A percentile compares a stretch with the other conserved stretches of the same genome.
Conservation (phyloP, 2,329 filamentous ascomycete species). For the Lizonia empirigonia region DNA sequence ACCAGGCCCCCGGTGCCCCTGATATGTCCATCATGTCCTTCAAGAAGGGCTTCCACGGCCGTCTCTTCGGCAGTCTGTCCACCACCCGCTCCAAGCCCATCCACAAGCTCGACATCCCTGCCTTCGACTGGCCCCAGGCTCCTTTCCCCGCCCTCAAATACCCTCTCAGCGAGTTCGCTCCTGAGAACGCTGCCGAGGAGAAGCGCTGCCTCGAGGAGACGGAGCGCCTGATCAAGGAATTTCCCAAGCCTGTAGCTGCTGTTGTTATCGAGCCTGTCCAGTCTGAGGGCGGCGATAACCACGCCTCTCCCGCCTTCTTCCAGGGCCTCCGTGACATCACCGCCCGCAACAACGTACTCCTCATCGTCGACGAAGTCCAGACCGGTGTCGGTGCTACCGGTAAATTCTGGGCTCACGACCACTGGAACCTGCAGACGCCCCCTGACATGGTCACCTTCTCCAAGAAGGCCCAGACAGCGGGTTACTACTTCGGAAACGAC, state of each 20-base stretch:
- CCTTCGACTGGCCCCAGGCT: slow-evolving; percentile 93
- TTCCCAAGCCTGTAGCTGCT: slow-evolving; percentile 78
- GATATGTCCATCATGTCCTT: slow-evolving; percentile 86
- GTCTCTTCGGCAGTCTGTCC: slow-evolving; percentile 83
- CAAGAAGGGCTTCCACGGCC: slow-evolving; percentile 87
- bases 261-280: slow-evolving; percentile 89
- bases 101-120: slow-evolving; percentile 92
- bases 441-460: slow-evolving; percentile 95
- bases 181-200: slow-evolving; percentile 83
- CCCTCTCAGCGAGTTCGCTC: slow-evolving; percentile 77
- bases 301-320: slow-evolving; percentile 88
- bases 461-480: slow-evolving; percentile 93
- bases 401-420: slow-evolving; percentile 96
- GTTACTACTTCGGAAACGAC: slow-evolving; percentile 86
- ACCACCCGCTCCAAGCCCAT: slow-evolving; percentile 92
- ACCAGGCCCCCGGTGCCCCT: slow-evolving; percentile 77
- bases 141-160: slow-evolving; percentile 87
- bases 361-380: slow-evolving; percentile 95
- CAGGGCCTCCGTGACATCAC: slow-evolving; percentile 79
- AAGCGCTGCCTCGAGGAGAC: slow-evolving; percentile 80
- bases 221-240: slow-evolving; percentile 79
- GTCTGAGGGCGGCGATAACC: slow-evolving; percentile 93
- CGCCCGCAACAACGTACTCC: slow-evolving; percentile 74
- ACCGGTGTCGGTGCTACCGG: slow-evolving; percentile 91
- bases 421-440: slow-evolving; percentile 80